Conservation (phyloP, 805 yeast species). For the Starmera caribaea region DNA sequence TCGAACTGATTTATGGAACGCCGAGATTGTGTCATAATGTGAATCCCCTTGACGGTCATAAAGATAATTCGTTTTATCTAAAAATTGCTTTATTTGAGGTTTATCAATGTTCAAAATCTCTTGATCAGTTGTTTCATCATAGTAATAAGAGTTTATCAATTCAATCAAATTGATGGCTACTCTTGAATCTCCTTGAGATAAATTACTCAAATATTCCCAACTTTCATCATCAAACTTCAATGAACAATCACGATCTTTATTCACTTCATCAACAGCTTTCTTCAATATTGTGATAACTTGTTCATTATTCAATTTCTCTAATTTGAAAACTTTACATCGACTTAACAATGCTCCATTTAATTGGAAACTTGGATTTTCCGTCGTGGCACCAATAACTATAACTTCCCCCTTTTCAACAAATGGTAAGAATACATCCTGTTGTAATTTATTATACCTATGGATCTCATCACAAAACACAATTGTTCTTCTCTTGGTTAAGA, state of each 20-base stretch:
- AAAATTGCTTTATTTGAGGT: constrained; percentile 25
- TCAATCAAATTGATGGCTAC: constrained; percentile 76
- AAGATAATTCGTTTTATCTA: constrained; percentile 44
- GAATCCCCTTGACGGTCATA: constrained; percentile 87
- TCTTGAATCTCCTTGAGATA: constrained; percentile 86
- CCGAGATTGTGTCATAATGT: constrained; percentile 93
- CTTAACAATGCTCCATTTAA: constrained; percentile 76
- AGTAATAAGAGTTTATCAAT: constrained; percentile 47
- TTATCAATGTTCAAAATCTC: constrained; percentile 2
- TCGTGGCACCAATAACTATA: constrained; percentile 89
- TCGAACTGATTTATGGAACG: constrained; percentile 86
- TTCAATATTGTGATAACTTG: constrained; percentile 46
- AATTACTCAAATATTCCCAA: constrained; percentile 55
- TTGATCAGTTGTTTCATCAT: constrained; percentile 1
- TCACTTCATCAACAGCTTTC: constrained; percentile 50
- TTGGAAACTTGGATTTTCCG: constrained; percentile 86
- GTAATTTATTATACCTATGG: constrained; percentile 76
- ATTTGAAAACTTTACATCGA: constrained; percentile 71
- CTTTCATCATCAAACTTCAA: constrained; percentile 45
- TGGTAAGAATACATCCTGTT: constrained; percentile 82
- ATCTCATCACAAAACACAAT: constrained; percentile 87
- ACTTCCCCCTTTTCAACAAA: constrained; percentile 78
- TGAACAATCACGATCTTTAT: constrained; percentile 48
- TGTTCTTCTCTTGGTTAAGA: constrained; percentile 40
- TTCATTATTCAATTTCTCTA: constrained; percentile 38